Evolutionary conservation across 805 yeast genomes (phyloP).

Genomic region (Lipomyces spencermartinsiae): DNA sequence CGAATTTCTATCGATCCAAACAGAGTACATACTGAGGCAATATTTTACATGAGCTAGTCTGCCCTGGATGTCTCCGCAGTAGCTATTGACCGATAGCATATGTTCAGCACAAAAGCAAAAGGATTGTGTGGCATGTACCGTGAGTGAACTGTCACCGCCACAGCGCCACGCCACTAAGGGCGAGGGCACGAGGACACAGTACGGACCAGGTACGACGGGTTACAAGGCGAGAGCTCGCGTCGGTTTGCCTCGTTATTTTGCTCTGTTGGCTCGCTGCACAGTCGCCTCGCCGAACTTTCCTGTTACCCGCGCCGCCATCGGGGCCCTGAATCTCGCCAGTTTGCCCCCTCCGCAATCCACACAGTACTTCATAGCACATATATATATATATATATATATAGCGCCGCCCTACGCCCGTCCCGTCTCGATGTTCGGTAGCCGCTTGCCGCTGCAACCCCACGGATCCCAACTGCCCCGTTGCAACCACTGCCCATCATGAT

Average conservation of each 20-base stretch:
- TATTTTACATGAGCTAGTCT: no score
- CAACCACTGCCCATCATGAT: slow-evolving; percentile 21
- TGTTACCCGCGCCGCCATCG: background rate
- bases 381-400: background rate
- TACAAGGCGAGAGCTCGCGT: background rate
- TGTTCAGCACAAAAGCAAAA: no score
- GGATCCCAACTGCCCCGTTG: background rate
- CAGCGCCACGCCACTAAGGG: background rate
- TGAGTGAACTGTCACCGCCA: background rate
- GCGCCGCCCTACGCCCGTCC: background rate
- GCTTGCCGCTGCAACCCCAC: background rate
- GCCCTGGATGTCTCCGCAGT: no score
- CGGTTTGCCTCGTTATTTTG: background rate
- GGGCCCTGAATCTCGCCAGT: slow-evolving; percentile 1
- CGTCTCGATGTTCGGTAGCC: background rate
- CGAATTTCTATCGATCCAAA: no score
- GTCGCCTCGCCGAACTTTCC: background rate
- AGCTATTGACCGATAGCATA: no score
- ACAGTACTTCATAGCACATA: background rate
- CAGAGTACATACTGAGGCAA: no score
- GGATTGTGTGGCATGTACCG: no score
- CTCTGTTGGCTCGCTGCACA: background rate
- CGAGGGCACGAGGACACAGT: background rate
- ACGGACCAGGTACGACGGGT: background rate
- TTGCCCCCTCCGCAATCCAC: background rate